phyloP scores from a whole-genome alignment of 1,139 yeast species.

The Suhomyces anneliseae region DNA sequence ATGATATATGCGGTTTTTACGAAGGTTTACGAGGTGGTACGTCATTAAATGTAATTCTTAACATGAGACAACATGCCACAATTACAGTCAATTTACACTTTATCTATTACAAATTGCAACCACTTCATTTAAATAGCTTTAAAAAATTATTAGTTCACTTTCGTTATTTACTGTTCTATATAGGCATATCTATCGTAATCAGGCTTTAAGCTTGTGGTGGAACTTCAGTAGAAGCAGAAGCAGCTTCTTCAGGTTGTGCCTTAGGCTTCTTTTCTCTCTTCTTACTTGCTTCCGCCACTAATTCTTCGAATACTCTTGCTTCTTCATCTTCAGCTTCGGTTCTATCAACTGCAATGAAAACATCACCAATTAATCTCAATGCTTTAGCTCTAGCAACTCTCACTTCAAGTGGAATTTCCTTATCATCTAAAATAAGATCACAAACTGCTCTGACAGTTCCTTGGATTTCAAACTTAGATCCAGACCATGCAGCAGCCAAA shows the following conservation, averaged over 20 bases:
- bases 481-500: slow-evolving; percentile 95
- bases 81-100: too few species aligned
- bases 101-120: too few species aligned
- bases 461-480: slow-evolving; percentile 85
- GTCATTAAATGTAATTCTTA: too few species aligned
- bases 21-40: too few species aligned
- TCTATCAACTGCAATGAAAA: slow-evolving; percentile 65
- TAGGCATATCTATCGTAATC: not conserved
- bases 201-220: not conserved
- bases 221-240: too few species aligned
- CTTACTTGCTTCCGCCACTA: slow-evolving; percentile 88
- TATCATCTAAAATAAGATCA: slow-evolving; percentile 71
- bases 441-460: slow-evolving; percentile 87
- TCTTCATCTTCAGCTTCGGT: slow-evolving; percentile 89
- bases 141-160: not conserved
- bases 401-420: slow-evolving; percentile 51
- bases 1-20: too few species aligned
- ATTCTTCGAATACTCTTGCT: slow-evolving; percentile 84
- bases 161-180: not conserved
- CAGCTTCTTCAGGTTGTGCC: not conserved
- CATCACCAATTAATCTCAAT: slow-evolving; percentile 68
- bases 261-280: slow-evolving; percentile 58
- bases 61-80: too few species aligned
- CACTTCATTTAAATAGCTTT: not conserved
- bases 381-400: slow-evolving; percentile 81